Base-by-base conservation (phyloP, 2,329 filamentous ascomycete genomes). In the Plectosphaerella plurivora region DNA sequence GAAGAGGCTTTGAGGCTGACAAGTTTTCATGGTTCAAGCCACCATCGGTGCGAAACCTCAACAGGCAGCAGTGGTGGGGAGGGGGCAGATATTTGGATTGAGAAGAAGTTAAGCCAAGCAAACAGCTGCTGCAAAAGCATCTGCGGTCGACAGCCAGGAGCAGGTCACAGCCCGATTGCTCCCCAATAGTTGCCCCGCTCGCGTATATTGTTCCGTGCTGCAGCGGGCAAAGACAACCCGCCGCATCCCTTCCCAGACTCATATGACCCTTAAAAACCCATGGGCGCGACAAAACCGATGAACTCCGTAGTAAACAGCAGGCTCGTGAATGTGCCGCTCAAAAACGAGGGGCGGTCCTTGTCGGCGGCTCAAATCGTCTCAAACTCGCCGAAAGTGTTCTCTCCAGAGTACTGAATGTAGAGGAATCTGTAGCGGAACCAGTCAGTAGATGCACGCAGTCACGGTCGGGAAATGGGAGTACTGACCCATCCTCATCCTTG, bases 341-440 rank as follows among this genome's bases (percentile, higher is more conserved):
- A 8, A 10, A 12, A 33, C 3, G 7, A 33, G 28, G 2, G 8
- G 28, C 28, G 28, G 41, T 44, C 22, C n/a, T 8, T 2, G 4
- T 8, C 6, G 10, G 41, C 4, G n/a, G 41, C 51, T 68, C 65
- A 74, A 50, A 62, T 67, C 54, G 66, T 66, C 65, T 77, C 67
- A 56, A 71, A 70, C 42, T 58, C 68, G 68, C 94, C 94, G 68
- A 99, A 99, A 51, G 94, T 99, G 82, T 97, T 99, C 84, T 97
- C 94, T 75, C 94, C 94, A 49, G 93, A 97, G 82, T 96, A 96
- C 64, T 93, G 97, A 77, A 99, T 99, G 80, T 99, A 99, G 55
- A 99, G 82, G 81, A 97, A 96, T 49, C 90, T 91, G 7, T n/a
- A 33, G 28, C 8, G 7, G 11, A 12, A 33, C 28, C 7, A 33